These are phyloP conservation scores for Debaryomyces castellii DNA, from an alignment of 805 yeast genomes.

Conservation along the genomic window DNA sequence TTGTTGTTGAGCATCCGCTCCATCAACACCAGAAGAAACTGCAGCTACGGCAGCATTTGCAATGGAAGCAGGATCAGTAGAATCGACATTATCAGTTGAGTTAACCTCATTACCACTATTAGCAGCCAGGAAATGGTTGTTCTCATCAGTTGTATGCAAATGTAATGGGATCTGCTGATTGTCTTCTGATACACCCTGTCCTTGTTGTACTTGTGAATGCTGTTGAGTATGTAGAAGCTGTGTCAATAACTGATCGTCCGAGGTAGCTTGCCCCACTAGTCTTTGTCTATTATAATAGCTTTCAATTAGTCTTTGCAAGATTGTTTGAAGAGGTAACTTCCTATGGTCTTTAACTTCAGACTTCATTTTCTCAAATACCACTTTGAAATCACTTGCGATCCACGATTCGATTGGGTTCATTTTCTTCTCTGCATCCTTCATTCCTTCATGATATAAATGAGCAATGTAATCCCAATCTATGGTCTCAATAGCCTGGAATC, in stretches of 20 bases:
- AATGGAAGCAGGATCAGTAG: conserved; percentile 28
- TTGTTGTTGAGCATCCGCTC: conserved; percentile 30
- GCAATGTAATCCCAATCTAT: conserved; percentile 38
- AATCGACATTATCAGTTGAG: conserved; percentile 6
- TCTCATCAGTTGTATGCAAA: background rate
- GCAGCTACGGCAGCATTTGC: conserved; percentile 42
- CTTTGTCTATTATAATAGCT: conserved; percentile 8
- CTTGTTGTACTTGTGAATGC: background rate
- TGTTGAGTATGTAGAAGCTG: conserved; percentile 1
- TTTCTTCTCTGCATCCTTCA: conserved; percentile 4
- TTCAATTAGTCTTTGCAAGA: conserved; percentile 15
- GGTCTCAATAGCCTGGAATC: conserved; percentile 22
- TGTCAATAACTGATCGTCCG: conserved; percentile 1
- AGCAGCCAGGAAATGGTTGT: background rate
- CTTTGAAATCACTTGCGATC: conserved; percentile 61
- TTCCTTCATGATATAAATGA: conserved; percentile 26
- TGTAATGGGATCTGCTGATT: background rate
- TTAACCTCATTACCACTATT: background rate
- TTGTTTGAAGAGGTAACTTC: conserved; percentile 11
- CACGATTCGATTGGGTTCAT: conserved; percentile 28
- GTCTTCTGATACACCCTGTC: background rate
- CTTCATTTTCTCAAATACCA: conserved; percentile 62
- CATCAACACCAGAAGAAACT: conserved; percentile 26
- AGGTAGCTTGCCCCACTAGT: conserved; percentile 4
- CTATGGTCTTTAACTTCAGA: conserved; percentile 45